Percentiles rank a stretch among this genome's conserved stretches.
Conservation (phyloP, 2,329 filamentous ascomycete species). For the Xylaria polymorpha region DNA sequence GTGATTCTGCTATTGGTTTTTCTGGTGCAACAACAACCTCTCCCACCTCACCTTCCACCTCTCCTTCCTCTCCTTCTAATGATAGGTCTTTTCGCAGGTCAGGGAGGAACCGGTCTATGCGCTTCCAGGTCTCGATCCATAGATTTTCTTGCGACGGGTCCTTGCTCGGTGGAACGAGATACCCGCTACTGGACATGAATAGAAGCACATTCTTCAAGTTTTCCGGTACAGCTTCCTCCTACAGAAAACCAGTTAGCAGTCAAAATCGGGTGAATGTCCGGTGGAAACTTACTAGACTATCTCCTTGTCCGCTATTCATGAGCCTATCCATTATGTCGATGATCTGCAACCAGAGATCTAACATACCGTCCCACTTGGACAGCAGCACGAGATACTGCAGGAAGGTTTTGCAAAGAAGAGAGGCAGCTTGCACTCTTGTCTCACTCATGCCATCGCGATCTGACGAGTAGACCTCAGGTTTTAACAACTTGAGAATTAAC, state of each 20-base stretch:
- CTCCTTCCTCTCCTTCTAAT: constrained; percentile 57
- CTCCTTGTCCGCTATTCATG: constrained; percentile 94
- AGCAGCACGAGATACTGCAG: constrained; percentile 90
- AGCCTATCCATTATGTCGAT: constrained; percentile 94
- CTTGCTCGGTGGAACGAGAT: constrained; percentile 76
- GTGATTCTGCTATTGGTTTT: constrained; percentile 16
- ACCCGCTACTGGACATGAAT: constrained; percentile 92
- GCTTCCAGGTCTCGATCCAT: constrained; percentile 73
- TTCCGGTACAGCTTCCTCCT: constrained; percentile 96
- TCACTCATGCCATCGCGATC: constrained; percentile 95
- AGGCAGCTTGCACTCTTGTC: constrained; percentile 90
- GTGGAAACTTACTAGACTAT: constrained; percentile 77
- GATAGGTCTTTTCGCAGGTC: constrained; percentile 68
- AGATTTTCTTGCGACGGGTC: constrained; percentile 66
- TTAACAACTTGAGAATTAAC: constrained; percentile 84
- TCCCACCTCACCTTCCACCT: neutral
- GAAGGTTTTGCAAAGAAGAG: constrained; percentile 93
- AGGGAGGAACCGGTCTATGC: constrained; percentile 73
- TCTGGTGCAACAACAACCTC: constrained; percentile 8
- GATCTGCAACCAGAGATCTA: constrained; percentile 92
- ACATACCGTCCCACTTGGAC: constrained; percentile 86
- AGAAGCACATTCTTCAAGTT: constrained; percentile 95
- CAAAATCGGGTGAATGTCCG: constrained; percentile 8
- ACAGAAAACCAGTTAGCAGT: constrained; percentile 33
- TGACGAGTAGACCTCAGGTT: constrained; percentile 92